These are phyloP conservation scores for bread wheat (Triticum aestivum) DNA, from an alignment of 176 grass and related monocot species.

Conservation along the genomic window IWGSC_CS_RefSeq_v2.1 NC_057808.1:342649205-342649704, in stretches of 20 bases:
- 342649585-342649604: fast-evolving
- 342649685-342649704: too few relatives aligned
- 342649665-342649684: too few relatives aligned
- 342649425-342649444: not conserved
- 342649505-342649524: not conserved
- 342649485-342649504: not conserved
- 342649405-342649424: not conserved
- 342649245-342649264: too few relatives aligned
- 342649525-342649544: too few relatives aligned
- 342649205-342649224: too few relatives aligned
- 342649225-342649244: too few relatives aligned
- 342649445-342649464: not conserved
- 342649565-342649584: too few relatives aligned
- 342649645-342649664: too few relatives aligned
- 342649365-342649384: not conserved
- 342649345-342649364: not conserved
- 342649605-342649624: too few relatives aligned
- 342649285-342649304: not conserved
- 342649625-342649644: too few relatives aligned
- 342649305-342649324: not conserved
- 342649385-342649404: not conserved
- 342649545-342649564: too few relatives aligned
- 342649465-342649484: not conserved
- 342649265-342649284: too few relatives aligned
- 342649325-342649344: not conserved